Percentiles rank a stretch among this genome's conserved stretches.
Evolutionary conservation across 495 filamentous ascomycete species (phyloP).

Genomic region (Oidiodendron maius): DNA sequence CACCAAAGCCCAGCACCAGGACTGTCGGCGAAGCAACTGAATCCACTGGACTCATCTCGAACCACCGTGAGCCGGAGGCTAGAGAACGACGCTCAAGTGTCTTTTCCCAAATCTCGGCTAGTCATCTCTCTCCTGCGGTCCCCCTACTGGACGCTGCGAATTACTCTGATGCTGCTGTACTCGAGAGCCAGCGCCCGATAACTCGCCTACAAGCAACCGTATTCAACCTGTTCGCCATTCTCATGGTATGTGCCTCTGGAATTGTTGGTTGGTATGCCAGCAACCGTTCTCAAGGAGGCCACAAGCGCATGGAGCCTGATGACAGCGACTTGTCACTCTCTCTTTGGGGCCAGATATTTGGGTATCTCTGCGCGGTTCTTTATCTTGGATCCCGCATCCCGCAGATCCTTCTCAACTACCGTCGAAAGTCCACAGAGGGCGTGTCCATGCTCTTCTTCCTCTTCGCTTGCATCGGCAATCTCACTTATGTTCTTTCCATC

Average conservation of each 20-base stretch:
- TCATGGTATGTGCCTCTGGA: slow-evolving; percentile 77
- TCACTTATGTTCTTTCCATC: slow-evolving; percentile 90
- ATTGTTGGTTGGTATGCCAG: slow-evolving; percentile 81
- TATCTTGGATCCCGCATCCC: slow-evolving; percentile 87
- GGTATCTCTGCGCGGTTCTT: slow-evolving; percentile 76
- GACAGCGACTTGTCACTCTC: slow-evolving; percentile 53
- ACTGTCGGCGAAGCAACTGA: slow-evolving; percentile 31
- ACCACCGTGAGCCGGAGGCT: not conserved
- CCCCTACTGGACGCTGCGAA: slow-evolving; percentile 49
- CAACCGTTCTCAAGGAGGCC: slow-evolving; percentile 25
- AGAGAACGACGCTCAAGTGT: slow-evolving; percentile 28
- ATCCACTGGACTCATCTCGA: slow-evolving; percentile 32
- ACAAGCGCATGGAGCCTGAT: slow-evolving; percentile 6
- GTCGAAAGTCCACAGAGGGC: slow-evolving; percentile 84
- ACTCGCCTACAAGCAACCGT: slow-evolving; percentile 49
- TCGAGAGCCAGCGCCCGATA: slow-evolving; percentile 14
- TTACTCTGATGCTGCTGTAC: slow-evolving; percentile 3
- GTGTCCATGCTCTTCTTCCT: slow-evolving; percentile 91
- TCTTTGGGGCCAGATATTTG: slow-evolving; percentile 75
- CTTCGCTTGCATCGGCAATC: slow-evolving; percentile 90
- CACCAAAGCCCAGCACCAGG: slow-evolving; percentile 18
- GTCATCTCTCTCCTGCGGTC: slow-evolving; percentile 74
- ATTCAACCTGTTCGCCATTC: slow-evolving; percentile 66
- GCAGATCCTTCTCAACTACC: slow-evolving; percentile 84
- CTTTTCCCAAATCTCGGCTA: slow-evolving; percentile 41